A percentile compares a stretch with the other conserved stretches of the same genome.
These are phyloP conservation scores for Grosmannia huntii DNA, from an alignment of 2,329 filamentous ascomycete species.

Conservation along the genomic window DNA sequence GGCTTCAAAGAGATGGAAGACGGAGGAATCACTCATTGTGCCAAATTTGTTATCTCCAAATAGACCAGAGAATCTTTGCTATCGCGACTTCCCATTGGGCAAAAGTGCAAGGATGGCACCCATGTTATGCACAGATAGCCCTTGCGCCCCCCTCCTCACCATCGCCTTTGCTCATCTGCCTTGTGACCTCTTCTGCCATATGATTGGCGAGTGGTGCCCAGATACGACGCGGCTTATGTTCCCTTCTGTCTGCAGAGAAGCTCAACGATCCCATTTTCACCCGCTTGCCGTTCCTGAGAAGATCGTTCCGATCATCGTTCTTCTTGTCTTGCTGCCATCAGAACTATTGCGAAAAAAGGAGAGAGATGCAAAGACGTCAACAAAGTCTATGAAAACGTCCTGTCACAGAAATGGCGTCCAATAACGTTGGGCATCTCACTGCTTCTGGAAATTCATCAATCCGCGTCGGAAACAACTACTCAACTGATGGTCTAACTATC, in stretches of 20 bases:
- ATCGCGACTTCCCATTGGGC: neutral
- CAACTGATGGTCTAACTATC: neutral
- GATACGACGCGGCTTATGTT: neutral
- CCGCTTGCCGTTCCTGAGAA: too few relatives aligned
- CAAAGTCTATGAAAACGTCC: neutral
- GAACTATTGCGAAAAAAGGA: neutral
- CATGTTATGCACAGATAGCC: neutral
- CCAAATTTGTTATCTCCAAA: too few relatives aligned
- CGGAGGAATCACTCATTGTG: neutral
- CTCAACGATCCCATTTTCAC: too few relatives aligned
- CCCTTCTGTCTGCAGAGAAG: neutral
- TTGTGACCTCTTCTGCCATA: neutral
- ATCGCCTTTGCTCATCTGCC: neutral
- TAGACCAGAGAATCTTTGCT: neutral
- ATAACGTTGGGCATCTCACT: neutral
- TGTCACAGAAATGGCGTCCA: neutral
- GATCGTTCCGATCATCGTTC: too few relatives aligned
- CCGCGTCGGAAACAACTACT: neutral
- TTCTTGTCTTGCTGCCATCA: too few relatives aligned
- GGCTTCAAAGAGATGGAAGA: neutral
- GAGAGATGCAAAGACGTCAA: neutral
- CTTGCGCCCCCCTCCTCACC: neutral
- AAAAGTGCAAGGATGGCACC: neutral
- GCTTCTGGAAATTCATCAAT: neutral
- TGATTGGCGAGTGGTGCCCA: neutral